Base-by-base conservation (phyloP, 352 stramenopile species). In the Phytophthora megakarya region DNA sequence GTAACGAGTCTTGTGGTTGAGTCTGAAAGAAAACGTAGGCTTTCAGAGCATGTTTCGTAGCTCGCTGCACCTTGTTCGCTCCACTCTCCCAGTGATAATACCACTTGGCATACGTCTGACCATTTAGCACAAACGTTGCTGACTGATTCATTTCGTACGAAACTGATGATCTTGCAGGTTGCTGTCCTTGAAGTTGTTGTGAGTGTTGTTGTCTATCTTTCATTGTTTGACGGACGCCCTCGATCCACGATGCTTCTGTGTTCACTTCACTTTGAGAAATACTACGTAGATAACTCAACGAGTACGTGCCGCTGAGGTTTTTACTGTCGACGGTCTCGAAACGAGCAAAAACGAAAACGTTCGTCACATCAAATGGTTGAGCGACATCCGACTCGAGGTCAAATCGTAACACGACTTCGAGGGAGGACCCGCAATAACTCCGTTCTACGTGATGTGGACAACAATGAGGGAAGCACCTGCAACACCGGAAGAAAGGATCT, bases 391-490 rank as follows among this genome's bases (percentile, higher is more conserved):
- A 46, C 21, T 66, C 58, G n/a, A 16, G 9, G 1, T 32, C 33
- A 39, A 62, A 62, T 30, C 40, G 58, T 15, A 88, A 60, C 25
- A 66, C 38, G 3, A 84, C 63, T 39, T 86, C 69, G 22, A 90
- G 55, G 2, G 77, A 58, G 23, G 81, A 70, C 16, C 81, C 81
- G 54, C 81, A 90, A 58, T 90, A 90, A 61, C 81, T 90, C 28
- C 81, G 72, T 37, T 81, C 74, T 33, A 90, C 62, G 48, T 90
- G 81, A 39, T 78, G 50, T 0, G 81, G 81, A 45, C 81, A 90
- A 61, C 81, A 90, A 53, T 90, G 81, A 33, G 81, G 79, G 54
- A 90, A 90, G 67, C 81, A 90, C 69, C 11, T 88, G 53, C 53
- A 71, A 23, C 46, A 52, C 23, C 7, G 22, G n/a, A 50, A 46